Conservation (phyloP, 345 rosid species). For the Hypericum perforatum region DNA sequence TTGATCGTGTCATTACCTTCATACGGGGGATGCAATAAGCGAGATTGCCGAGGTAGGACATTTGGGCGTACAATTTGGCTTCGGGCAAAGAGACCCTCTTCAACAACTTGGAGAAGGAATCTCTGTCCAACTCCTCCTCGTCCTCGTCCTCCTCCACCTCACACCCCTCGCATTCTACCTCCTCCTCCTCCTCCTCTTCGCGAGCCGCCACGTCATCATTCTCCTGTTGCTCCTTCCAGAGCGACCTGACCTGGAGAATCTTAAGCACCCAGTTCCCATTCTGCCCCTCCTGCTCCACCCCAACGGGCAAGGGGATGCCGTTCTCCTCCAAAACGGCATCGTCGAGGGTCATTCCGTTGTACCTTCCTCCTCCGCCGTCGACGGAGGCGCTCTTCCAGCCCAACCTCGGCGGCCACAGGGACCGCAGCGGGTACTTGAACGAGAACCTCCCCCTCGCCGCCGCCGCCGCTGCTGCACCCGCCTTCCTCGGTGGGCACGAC, state of each 20-base stretch:
- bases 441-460: slow-evolving; percentile 30
- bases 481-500: slow-evolving; percentile 17
- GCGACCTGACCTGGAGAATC: slow-evolving; percentile 68
- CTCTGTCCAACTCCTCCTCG: slow-evolving; percentile 47
- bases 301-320: no score
- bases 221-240: slow-evolving; percentile 35
- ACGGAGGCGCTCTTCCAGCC: slow-evolving; percentile 7
- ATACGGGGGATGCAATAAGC: slow-evolving; percentile 71
- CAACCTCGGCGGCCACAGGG: slow-evolving; percentile 27
- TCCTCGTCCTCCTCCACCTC: slow-evolving; percentile 28
- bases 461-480: slow-evolving; percentile 30
- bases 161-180: slow-evolving; percentile 7
- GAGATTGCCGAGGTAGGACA: slow-evolving; percentile 67
- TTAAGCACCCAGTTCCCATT: slow-evolving; percentile 76
- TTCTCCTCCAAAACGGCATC: slow-evolving; percentile 47
- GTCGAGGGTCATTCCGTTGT: slow-evolving; percentile 46
- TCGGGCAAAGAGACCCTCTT: slow-evolving; percentile 49
- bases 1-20: slow-evolving; percentile 35
- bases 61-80: slow-evolving; percentile 64
- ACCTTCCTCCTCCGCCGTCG: slow-evolving; percentile 20
- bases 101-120: slow-evolving; percentile 63
- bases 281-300: slow-evolving; percentile 29
- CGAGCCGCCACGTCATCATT: slow-evolving; percentile 14
- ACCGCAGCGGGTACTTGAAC: slow-evolving; percentile 42
- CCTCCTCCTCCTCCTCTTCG: slow-evolving; percentile 17